Evolutionary conservation across 257 asterid genomes (phyloP).

Genomic region (Nicotiana otophora): DNA sequence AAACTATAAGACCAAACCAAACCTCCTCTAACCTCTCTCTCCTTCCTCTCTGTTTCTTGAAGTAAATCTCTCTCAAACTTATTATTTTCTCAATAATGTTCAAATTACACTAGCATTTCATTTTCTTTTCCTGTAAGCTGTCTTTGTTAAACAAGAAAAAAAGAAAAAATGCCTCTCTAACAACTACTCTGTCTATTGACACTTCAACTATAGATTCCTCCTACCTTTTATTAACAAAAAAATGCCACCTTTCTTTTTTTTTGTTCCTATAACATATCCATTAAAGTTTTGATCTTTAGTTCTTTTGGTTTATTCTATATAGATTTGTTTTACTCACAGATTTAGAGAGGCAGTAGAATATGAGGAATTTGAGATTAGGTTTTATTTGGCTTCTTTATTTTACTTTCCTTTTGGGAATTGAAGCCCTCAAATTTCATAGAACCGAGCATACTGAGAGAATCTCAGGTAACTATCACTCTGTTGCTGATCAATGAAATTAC

Average conservation of each 20-base stretch:
- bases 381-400: slow-evolving; percentile 17
- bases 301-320: slow-evolving; percentile 2
- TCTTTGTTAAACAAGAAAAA: not conserved
- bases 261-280: not conserved
- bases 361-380: slow-evolving; percentile 27
- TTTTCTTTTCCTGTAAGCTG: slow-evolving; percentile 16
- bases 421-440: slow-evolving; percentile 29
- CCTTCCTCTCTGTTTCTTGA: slow-evolving; percentile 24
- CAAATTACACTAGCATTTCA: slow-evolving; percentile 1
- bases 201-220: slow-evolving; percentile 34
- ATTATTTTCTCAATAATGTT: not conserved
- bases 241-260: not conserved
- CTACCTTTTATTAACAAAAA: slow-evolving; percentile 12
- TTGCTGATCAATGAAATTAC: not conserved
- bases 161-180: slow-evolving; percentile 18
- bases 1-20: slow-evolving; percentile 8
- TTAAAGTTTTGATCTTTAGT: not conserved
- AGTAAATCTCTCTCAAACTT: slow-evolving; percentile 11
- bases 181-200: slow-evolving; percentile 46
- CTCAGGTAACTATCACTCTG: slow-evolving; percentile 22
- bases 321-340: not conserved
- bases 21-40: not conserved
- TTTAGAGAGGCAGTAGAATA: not conserved
- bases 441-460: slow-evolving; percentile 39
- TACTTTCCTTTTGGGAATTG: slow-evolving; percentile 15